Percentiles rank a stretch among this genome's conserved stretches.
Evolutionary conservation across 352 stramenopile genomes (phyloP).

Genomic region (Phytophthora litchii): DNA sequence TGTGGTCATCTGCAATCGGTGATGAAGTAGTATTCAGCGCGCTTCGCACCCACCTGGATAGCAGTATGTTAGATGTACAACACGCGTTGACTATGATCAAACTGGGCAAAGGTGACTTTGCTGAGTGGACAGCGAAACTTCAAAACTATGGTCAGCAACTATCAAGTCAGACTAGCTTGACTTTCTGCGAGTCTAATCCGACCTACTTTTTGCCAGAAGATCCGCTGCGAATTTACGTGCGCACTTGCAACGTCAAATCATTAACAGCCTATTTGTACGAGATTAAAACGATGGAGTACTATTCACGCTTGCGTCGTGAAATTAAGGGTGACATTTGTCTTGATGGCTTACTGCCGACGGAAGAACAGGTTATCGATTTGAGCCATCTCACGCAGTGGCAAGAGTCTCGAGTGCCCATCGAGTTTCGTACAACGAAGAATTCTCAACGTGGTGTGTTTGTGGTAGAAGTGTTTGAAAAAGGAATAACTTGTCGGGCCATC

Average conservation of each 20-base stretch:
- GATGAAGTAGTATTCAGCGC: slow-evolving; percentile 14
- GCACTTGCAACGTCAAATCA: slow-evolving; percentile 53
- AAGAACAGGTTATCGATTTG: slow-evolving; percentile 57
- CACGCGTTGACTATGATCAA: slow-evolving; percentile 42
- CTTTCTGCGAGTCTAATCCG: slow-evolving; percentile 60
- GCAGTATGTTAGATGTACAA: slow-evolving; percentile 24
- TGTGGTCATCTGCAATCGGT: slow-evolving; percentile 31
- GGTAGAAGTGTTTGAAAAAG: slow-evolving; percentile 66
- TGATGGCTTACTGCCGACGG: slow-evolving; percentile 61
- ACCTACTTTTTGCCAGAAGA: slow-evolving; percentile 48
- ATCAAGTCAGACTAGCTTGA: slow-evolving; percentile 30
- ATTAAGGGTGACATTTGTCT: slow-evolving; percentile 58
- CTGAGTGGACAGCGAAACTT: slow-evolving; percentile 43
- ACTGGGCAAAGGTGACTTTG: slow-evolving; percentile 26
- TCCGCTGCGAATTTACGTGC: slow-evolving; percentile 42
- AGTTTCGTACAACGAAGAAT: slow-evolving; percentile 24
- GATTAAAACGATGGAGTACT: slow-evolving; percentile 66
- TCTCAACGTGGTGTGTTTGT: slow-evolving; percentile 57
- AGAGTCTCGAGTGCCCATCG: slow-evolving; percentile 42
- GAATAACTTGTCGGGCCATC: slow-evolving; percentile 59
- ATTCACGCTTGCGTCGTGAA: slow-evolving; percentile 48
- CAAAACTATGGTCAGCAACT: slow-evolving; percentile 25
- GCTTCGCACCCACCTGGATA: slow-evolving; percentile 21
- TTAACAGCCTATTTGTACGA: slow-evolving; percentile 67
- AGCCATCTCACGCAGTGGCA: slow-evolving; percentile 54